A percentile compares a stretch with the other conserved stretches of the same genome.
These are phyloP conservation scores for Cryptosporidium canis DNA, from an alignment of 169 alveolate species.

Conservation along the genomic window DNA sequence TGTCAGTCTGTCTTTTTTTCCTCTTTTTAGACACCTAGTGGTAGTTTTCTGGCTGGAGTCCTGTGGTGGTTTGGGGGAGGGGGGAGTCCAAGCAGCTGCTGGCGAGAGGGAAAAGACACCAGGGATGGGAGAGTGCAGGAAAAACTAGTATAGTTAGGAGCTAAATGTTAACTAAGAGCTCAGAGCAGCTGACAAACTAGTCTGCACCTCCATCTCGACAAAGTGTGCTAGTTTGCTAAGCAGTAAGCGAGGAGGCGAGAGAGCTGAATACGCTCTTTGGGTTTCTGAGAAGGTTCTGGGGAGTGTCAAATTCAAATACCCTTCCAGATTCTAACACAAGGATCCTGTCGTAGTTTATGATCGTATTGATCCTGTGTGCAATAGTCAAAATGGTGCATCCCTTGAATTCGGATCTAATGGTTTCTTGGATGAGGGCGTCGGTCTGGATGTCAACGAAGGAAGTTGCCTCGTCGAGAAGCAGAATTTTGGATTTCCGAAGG, in stretches of 20 bases:
- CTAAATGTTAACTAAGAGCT: too few species aligned
- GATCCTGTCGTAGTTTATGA: conserved; percentile 84
- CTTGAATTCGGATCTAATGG: conserved; percentile 77
- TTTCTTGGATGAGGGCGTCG: conserved; percentile 80
- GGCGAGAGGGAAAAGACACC: too few species aligned
- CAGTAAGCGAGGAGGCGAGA: background rate
- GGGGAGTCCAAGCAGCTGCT: too few species aligned
- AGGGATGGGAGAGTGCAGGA: too few species aligned
- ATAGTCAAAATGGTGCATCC: conserved; percentile 86
- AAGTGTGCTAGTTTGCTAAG: too few species aligned
- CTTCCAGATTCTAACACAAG: conserved; percentile 81
- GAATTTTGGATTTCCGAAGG: conserved; percentile 81
- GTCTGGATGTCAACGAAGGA: conserved; percentile 82
- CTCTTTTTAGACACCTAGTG: too few species aligned
- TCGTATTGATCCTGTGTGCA: conserved; percentile 89
- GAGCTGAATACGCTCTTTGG: conserved; percentile 29
- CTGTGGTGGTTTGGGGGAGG: too few species aligned
- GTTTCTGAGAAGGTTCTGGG: conserved; percentile 78
- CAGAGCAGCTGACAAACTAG: too few species aligned
- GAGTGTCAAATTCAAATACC: conserved; percentile 81
- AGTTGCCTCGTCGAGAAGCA: conserved; percentile 89
- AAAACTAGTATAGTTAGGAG: too few species aligned
- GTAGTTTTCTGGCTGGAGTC: too few species aligned
- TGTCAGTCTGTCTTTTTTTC: too few species aligned
- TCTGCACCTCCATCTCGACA: background rate